Evolutionary conservation across 1,284 basidiomycete species (phyloP).

Genomic region (Stygiomarasmius scandens): DNA sequence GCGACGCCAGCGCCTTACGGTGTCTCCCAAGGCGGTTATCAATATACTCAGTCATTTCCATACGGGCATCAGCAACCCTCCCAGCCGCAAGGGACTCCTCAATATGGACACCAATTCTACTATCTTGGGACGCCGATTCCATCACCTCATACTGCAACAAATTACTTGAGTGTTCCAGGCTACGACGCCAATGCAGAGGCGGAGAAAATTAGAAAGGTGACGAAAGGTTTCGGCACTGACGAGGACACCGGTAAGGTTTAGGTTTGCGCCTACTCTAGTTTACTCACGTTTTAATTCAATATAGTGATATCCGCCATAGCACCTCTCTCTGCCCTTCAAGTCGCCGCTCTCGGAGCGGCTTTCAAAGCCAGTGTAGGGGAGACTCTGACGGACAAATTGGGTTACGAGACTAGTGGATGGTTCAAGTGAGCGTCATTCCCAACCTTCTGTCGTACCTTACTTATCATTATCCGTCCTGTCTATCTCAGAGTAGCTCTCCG

Average conservation of each 20-base stretch:
- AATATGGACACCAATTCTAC: not conserved
- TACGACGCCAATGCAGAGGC: slow-evolving; percentile 32
- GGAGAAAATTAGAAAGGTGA: slow-evolving; percentile 30
- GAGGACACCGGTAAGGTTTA: slow-evolving; percentile 21
- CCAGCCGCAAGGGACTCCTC: not conserved
- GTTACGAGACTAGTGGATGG: slow-evolving; percentile 29
- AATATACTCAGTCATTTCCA: not conserved
- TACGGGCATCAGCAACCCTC: not conserved
- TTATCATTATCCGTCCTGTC: not conserved
- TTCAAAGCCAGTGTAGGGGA: slow-evolving; percentile 34
- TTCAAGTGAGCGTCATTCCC: slow-evolving; percentile 30
- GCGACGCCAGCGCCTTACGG: slow-evolving; percentile 1
- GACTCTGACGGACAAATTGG: slow-evolving; percentile 30
- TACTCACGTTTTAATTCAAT: not conserved
- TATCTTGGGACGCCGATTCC: slow-evolving; percentile 8
- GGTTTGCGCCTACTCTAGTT: not conserved
- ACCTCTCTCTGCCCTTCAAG: slow-evolving; percentile 33
- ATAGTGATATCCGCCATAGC: slow-evolving; percentile 35
- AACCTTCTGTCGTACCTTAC: not conserved
- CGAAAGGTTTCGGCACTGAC: slow-evolving; percentile 30
- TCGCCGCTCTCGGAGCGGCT: slow-evolving; percentile 38
- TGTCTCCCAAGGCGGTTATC: not conserved
- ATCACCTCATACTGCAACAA: not conserved
- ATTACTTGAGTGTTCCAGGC: slow-evolving; percentile 27
- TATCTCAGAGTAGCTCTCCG: slow-evolving; percentile 31